These are phyloP conservation scores for Dipteronia dyeriana DNA, from an alignment of 345 rosid genomes.

Conservation along the genomic window DNA sequence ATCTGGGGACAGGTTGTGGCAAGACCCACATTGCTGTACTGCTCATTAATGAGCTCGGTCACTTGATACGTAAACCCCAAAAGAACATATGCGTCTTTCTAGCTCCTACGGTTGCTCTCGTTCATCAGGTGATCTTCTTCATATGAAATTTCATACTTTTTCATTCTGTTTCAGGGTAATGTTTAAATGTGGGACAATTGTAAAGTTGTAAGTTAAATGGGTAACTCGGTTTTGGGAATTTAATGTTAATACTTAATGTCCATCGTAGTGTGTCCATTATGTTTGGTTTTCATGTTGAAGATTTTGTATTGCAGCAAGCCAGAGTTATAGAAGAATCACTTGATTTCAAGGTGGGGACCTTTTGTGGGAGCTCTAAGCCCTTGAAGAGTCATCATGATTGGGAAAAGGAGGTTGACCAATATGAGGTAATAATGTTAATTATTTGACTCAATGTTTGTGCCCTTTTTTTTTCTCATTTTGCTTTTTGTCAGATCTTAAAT, in stretches of 20 bases:
- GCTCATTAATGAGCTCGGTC: constrained; percentile 71
- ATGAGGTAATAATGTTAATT: constrained; percentile 62
- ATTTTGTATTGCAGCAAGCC: constrained; percentile 68
- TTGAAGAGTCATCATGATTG: constrained; percentile 62
- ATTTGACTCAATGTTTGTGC: background rate
- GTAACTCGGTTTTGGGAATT: background rate
- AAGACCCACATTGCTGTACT: constrained; percentile 94
- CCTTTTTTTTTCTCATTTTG: background rate
- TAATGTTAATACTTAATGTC: background rate
- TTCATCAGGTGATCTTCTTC: constrained; percentile 63
- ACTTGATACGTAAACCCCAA: constrained; percentile 68
- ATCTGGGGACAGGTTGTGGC: constrained; percentile 89
- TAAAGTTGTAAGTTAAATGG: background rate
- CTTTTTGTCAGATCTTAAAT: background rate
- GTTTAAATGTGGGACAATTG: background rate
- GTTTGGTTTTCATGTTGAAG: constrained; percentile 19
- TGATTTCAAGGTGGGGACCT: constrained; percentile 69
- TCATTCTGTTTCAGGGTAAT: background rate
- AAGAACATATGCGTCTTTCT: constrained; percentile 72
- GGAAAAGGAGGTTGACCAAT: constrained; percentile 66
- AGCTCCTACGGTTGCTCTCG: constrained; percentile 88
- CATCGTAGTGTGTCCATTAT: background rate
- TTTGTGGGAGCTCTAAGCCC: constrained; percentile 58
- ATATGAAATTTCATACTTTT: constrained; percentile 5
- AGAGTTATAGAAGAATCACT: constrained; percentile 69